Base-by-base conservation (phyloP, 192 early-diverging fungal genomes). In the Coemansia umbellata region DNA sequence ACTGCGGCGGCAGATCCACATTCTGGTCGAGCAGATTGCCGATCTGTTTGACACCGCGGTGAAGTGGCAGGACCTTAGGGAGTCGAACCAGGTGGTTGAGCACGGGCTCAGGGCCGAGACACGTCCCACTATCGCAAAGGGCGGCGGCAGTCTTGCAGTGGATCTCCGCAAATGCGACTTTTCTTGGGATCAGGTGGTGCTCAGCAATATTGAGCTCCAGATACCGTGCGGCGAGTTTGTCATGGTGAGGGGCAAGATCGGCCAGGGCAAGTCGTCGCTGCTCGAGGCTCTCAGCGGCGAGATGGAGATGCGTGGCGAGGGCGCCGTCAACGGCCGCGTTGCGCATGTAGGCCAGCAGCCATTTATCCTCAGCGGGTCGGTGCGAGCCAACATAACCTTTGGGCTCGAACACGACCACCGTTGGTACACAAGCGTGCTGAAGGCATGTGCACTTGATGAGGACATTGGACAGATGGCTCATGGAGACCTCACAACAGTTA, bases 271-370 rank as follows among this genome's bases (percentile, higher is more conserved):
- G 64, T 82, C 81, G 8, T 70, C 74, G 32, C 52, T 87, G 18
- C 45, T 85, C 33, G 53, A 67, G 37, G 84, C 84, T 6, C 50
- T 87, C n/a, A 44, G 81, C 21, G 78, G 84, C 30, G 68, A 79
- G 27, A 60, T 80, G 60, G 50, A 55, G 35, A 39, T 54, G 28
- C 23, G 35, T 1, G 79, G 79, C 23, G 11, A 26, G 2, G 66
- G 79, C 1, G 24, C 13, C 21, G 19, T 39, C 3, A 19, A 47
- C 11, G 52, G 52, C 39, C 35, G 35, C 8, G 67, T 94, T 11
- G 86, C 84, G 13, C 92, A 90, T 62, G 83, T 79, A 9, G 74
- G 88, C 5, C 93, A 93, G 55, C 81, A 77, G 9, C 80, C 90
- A 0, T 94, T 85, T 86, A 89, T 95, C 37, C 84, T 86, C 55